Evolutionary conservation across 495 filamentous ascomycete genomes (phyloP).

Genomic region (Platismatia glauca): DNA sequence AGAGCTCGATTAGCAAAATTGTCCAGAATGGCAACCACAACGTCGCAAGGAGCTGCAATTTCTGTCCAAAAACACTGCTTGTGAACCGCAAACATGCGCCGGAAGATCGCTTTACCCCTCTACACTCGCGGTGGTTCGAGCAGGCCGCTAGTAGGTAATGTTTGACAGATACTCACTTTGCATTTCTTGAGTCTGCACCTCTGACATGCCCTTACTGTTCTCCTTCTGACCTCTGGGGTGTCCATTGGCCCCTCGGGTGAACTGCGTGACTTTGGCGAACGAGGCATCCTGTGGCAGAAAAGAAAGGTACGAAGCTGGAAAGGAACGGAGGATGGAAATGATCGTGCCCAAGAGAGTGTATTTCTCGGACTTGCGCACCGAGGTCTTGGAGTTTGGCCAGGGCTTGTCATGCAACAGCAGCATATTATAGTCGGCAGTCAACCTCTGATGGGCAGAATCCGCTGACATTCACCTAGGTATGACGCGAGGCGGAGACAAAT

Average conservation of each 20-base stretch:
- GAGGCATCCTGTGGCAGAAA: background rate
- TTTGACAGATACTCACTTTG: slow-evolving; percentile 39
- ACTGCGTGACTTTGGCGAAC: slow-evolving; percentile 2
- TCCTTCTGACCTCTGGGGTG: slow-evolving; percentile 40
- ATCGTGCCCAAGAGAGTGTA: background rate
- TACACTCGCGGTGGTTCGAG: background rate
- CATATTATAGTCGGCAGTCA: background rate
- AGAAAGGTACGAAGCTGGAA: background rate
- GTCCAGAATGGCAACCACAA: slow-evolving; percentile 4
- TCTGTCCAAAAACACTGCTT: background rate
- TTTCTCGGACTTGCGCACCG: background rate
- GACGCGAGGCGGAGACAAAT: background rate
- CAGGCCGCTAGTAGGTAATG: slow-evolving; percentile 11
- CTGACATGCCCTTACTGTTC: slow-evolving; percentile 50
- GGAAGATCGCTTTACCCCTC: background rate
- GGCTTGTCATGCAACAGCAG: background rate
- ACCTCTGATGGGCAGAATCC: background rate
- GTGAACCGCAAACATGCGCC: background rate
- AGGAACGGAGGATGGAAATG: background rate
- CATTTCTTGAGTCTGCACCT: slow-evolving; percentile 54
- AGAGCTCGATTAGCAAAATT: background rate
- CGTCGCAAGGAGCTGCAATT: background rate
- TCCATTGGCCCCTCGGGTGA: background rate
- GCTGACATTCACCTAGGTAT: too few relatives aligned
- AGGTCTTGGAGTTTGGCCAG: too few relatives aligned